phyloP scores from a whole-genome alignment of 2,329 filamentous ascomycete genomes.

The Talaromyces atroroseus region DNA sequence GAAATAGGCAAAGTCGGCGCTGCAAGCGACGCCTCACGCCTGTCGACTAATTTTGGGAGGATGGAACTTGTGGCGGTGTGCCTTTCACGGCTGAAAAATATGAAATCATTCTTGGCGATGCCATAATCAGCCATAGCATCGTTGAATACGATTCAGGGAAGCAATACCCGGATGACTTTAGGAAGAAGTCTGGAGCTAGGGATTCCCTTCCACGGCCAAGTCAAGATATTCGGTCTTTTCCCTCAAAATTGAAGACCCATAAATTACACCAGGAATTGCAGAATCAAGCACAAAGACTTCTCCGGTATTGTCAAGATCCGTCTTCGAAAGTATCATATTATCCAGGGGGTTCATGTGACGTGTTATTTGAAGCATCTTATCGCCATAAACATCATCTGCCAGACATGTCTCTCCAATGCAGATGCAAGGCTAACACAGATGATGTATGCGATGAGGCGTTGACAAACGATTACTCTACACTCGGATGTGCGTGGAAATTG shows the following conservation, averaged over 20 bases:
- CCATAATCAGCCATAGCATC: conserved; percentile 1
- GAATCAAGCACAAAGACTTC: too few relatives aligned
- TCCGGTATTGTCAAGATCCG: too few relatives aligned
- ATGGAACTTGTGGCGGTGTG: neutral
- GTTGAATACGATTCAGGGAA: conserved; percentile 7
- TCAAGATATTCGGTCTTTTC: neutral
- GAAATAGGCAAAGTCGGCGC: neutral
- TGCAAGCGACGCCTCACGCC: neutral
- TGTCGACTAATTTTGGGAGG: neutral
- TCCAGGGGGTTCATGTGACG: conserved; percentile 17
- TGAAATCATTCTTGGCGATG: conserved; percentile 4
- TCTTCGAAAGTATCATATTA: conserved; percentile 2
- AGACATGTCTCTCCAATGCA: neutral
- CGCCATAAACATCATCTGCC: conserved; percentile 19
- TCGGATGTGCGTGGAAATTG: neutral
- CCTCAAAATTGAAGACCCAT: neutral
- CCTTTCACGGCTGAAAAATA: neutral
- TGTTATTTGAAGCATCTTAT: conserved; percentile 17
- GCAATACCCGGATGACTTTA: neutral
- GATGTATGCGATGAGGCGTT: neutral
- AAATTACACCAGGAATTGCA: too few relatives aligned
- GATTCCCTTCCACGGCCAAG: neutral
- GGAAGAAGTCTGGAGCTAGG: neutral
- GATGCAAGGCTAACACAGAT: neutral
- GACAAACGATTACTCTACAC: conserved; percentile 3